These are phyloP conservation scores for Trichosporon sp. DNA, from an alignment of 1,284 basidiomycete species.

Conservation along the genomic window DNA sequence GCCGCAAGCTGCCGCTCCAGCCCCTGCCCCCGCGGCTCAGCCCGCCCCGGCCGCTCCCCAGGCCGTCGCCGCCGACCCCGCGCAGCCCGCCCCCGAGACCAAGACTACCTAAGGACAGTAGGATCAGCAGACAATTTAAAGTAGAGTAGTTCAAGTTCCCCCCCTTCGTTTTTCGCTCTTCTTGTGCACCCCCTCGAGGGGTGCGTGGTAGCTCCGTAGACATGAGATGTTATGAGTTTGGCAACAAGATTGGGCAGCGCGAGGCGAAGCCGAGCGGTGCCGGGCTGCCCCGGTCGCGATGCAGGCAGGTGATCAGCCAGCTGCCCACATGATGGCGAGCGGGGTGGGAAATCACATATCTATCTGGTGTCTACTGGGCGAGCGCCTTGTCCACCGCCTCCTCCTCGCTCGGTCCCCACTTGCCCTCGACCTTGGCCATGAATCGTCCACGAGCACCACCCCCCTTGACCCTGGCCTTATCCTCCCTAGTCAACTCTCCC, in stretches of 20 bases:
- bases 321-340: no score
- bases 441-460: slow-evolving; percentile 56
- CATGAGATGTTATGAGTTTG: slow-evolving; percentile 8
- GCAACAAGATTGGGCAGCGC: no score
- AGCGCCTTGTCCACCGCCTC: slow-evolving; percentile 29
- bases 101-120: slow-evolving; percentile 5
- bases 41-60: no score
- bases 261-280: no score
- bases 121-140: slow-evolving; percentile 11
- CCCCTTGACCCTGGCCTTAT: slow-evolving; percentile 51
- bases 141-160: background rate
- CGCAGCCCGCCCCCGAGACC: slow-evolving; percentile 10
- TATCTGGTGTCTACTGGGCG: background rate
- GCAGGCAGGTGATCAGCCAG: no score
- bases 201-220: background rate
- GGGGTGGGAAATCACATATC: no score
- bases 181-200: background rate
- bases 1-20: background rate
- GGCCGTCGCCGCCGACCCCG: no score
- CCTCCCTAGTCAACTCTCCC: slow-evolving; percentile 59
- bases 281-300: no score
- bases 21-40: background rate
- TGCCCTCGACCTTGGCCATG: slow-evolving; percentile 56
- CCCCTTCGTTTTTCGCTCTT: slow-evolving; percentile 13
- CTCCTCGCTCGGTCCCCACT: slow-evolving; percentile 47